Percentiles rank a stretch among this genome's conserved stretches.
These are phyloP conservation scores for Colletotrichum euphorbiae DNA, from an alignment of 2,329 filamentous ascomycete genomes.

Conservation along the genomic window DNA sequence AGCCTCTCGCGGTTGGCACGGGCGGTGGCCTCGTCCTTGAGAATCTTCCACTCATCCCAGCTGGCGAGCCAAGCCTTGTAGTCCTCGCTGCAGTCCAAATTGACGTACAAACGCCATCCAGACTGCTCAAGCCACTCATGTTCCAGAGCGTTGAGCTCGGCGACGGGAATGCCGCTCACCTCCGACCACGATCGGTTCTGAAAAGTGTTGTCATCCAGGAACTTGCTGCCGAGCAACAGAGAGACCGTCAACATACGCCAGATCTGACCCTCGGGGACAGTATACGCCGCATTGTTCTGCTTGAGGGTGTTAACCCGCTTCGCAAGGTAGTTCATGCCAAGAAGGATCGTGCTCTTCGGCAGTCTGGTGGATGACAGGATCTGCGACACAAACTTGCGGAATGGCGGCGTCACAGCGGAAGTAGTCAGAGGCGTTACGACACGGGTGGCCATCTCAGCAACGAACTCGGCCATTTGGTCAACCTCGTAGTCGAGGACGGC, in stretches of 20 bases:
- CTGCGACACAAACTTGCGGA: slow-evolving; percentile 92
- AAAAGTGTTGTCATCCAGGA: slow-evolving; percentile 96
- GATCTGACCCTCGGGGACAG: slow-evolving; percentile 75
- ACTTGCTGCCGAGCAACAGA: slow-evolving; percentile 91
- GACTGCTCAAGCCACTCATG: slow-evolving; percentile 88
- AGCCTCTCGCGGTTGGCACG: slow-evolving; percentile 59
- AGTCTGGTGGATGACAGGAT: slow-evolving; percentile 91
- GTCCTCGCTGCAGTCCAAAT: slow-evolving; percentile 80
- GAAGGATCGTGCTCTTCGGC: slow-evolving; percentile 89
- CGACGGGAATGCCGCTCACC: slow-evolving; percentile 88
- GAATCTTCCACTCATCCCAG: slow-evolving; percentile 68
- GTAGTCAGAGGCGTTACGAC: slow-evolving; percentile 62
- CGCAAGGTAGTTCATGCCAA: slow-evolving; percentile 90
- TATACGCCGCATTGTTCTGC: slow-evolving; percentile 61
- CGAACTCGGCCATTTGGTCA: slow-evolving; percentile 95
- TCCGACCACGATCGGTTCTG: slow-evolving; percentile 98
- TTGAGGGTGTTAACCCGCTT: slow-evolving; percentile 83
- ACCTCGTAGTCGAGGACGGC: slow-evolving; percentile 97
- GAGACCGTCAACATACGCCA: slow-evolving; percentile 90
- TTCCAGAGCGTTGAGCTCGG: slow-evolving; percentile 87
- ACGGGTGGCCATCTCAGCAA: slow-evolving; percentile 84
- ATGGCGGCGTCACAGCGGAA: slow-evolving; percentile 72
- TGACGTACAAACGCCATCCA: slow-evolving; percentile 87
- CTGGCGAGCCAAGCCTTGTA: slow-evolving; percentile 72
- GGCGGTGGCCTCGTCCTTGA: slow-evolving; percentile 61